Evolutionary conservation across 1,284 basidiomycete species (phyloP), one percentile per base, ranked within the genome.

Genomic region (Ceratobasidium sp.): DNA sequence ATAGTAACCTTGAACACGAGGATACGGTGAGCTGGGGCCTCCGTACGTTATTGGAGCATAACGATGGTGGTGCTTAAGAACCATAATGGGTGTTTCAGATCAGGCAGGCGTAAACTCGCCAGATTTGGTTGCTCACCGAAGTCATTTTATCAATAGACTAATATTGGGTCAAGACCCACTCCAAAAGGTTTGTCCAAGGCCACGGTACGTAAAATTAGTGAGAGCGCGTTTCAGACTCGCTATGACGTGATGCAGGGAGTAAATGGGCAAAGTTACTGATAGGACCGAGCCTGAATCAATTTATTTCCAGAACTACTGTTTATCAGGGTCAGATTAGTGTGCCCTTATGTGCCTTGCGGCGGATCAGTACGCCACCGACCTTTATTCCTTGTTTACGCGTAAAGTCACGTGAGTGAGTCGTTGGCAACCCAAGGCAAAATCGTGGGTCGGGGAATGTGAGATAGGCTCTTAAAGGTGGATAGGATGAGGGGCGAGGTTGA

Each of bases 21-120:
- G 60, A 54, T 54, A 33, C 23, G 39, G 60, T 64, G 60, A 64
- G 21, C 39, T 39, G 33, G 60, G 60, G 60, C 42, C 60, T 54
- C 60, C 50, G 39, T 64, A 54, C 11, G 27, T 19, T 13, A 41
- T 52, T 64, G 49, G 60, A 53, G 60, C 36, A 27, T 54, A 54
- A 19, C 49, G 49, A 41, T 54, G 47, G 7, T 27, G 39, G 49
- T 64, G 49, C 58, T 62, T 36, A 46, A 54, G n/a, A 27, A 16
- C 49, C 60, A 53, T 39, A 64, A 54, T 44, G 14, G 25, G 49
- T 39, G 60, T 64, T 64, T 64, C 60, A 64, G 60, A 64, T 64
- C 50, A 39, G 44, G 60, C 36, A 64, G 60, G 60, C 47, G 19
- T 42, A 41, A 42, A 44, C 47, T 49, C 36, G 16, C 14, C 11